Percentiles rank a stretch among this genome's conserved stretches.
Evolutionary conservation across 2,329 filamentous ascomycete species (phyloP).

Genomic region (Alternaria brassicae): DNA sequence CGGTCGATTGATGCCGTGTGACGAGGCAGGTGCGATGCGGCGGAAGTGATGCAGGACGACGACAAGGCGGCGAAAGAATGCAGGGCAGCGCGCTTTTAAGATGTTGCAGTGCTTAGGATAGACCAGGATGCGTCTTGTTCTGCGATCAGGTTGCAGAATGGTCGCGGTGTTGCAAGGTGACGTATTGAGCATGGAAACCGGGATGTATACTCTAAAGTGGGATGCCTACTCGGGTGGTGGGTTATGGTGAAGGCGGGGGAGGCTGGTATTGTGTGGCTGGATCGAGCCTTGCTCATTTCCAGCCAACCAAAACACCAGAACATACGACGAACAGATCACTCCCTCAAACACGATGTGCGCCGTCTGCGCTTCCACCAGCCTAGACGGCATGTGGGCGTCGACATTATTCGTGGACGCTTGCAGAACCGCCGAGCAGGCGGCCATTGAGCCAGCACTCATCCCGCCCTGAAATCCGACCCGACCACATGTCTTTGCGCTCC

Average conservation of each 20-base stretch:
- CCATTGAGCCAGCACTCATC: slow-evolving; percentile 8
- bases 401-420: slow-evolving; percentile 5
- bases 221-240: slow-evolving; percentile 6
- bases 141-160: slow-evolving; percentile 22
- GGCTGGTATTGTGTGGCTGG: slow-evolving; percentile 36
- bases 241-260: slow-evolving; percentile 31
- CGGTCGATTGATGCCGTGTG: slow-evolving; percentile 10
- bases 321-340: background rate
- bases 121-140: slow-evolving; percentile 22
- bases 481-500: slow-evolving; percentile 15
- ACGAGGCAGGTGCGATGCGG: slow-evolving; percentile 15
- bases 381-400: background rate
- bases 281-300: slow-evolving; percentile 18
- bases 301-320: slow-evolving; percentile 17
- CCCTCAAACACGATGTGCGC: background rate
- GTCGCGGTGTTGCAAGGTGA: slow-evolving; percentile 25
- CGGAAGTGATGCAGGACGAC: slow-evolving; percentile 16
- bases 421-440: slow-evolving; percentile 9
- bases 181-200: slow-evolving; percentile 32
- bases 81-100: slow-evolving; percentile 24
- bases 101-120: slow-evolving; percentile 8
- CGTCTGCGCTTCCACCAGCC: background rate
- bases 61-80: slow-evolving; percentile 17
- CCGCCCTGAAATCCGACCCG: slow-evolving; percentile 6
- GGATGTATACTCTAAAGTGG: slow-evolving; percentile 12